A percentile compares a stretch with the other conserved stretches of the same genome.
Conservation (phyloP, 148 eudicot genomes). For the Tetragonia tetragonoides region DNA sequence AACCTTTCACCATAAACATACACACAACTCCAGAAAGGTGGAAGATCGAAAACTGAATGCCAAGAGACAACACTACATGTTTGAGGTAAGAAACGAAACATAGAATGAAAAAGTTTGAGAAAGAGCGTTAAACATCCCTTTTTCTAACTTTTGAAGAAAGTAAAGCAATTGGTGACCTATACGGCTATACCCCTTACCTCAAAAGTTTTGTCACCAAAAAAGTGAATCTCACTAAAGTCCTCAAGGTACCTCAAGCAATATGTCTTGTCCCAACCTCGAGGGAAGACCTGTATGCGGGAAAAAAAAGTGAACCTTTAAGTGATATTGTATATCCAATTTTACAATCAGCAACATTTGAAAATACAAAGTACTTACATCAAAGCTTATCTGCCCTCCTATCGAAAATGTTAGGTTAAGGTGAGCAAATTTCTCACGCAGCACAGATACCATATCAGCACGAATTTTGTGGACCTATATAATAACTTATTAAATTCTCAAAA, state of each 20-base stretch:
- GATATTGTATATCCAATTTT: neutral
- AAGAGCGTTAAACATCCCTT: neutral
- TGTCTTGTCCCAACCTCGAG: conserved; percentile 98
- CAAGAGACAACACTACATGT: too few relatives aligned
- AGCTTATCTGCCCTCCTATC: conserved; percentile 95
- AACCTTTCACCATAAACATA: too few relatives aligned
- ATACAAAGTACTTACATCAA: conserved; percentile 62
- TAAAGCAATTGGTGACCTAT: neutral
- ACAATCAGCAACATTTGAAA: neutral
- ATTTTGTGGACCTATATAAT: conserved; percentile 64
- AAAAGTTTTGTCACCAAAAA: conserved; percentile 97
- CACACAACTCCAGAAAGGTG: too few relatives aligned
- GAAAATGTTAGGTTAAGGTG: conserved; percentile 82
- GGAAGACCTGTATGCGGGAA: conserved; percentile 59
- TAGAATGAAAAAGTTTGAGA: too few relatives aligned
- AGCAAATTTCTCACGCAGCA: conserved; percentile 86
- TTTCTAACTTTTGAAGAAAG: neutral
- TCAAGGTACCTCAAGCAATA: conserved; percentile 80
- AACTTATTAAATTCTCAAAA: neutral
- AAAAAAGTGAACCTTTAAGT: neutral
- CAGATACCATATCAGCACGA: conserved; percentile 76
- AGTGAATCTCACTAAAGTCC: conserved; percentile 78
- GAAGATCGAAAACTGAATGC: too few relatives aligned
- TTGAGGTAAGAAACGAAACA: too few relatives aligned
- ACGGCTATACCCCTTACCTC: conserved; percentile 43